Evolutionary conservation across 1,284 basidiomycete genomes (phyloP), one percentile per base, ranked within the genome.

Genomic region (Rhizoctonia solani): DNA sequence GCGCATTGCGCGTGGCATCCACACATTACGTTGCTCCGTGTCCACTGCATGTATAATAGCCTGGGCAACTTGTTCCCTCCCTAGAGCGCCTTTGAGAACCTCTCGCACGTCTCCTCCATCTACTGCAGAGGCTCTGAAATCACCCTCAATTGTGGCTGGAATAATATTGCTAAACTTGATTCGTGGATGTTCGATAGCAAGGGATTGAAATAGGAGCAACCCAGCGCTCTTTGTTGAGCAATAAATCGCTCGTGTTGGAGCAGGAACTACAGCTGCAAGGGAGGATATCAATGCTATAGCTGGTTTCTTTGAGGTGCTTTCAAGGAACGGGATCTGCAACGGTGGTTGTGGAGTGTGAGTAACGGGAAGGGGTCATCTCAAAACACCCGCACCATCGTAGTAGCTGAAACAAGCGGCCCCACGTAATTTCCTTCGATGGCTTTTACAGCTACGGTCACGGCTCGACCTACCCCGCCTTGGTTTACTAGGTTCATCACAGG

Each of bases 201-300:
- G 82, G 3, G 89, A 80, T 76, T 91, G 87, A 76, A 91, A 92
- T 68, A 93, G 86, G 47, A 89, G 76, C 52, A 93, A 82, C 1
- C 89, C 89, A 0, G 92, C 89, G 1, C 89, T 81, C 76, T 98
- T 98, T 3, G 90, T 92, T 0, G 93, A 87, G 0, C 85, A 86
- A 76, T 98, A 98, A 29, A 98, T 78, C 0, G 90, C 81, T 16
- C 95, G 87, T 0, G 92, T 93, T 0, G 95, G 95, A 0, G 94
- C 87, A 0, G 94, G 90, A 27, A 95, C 85, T 6, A 90, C 81
- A 0, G 92, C 87, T 1, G 89, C 93, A 3, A 91, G 81, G 5
- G 89, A 92, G 8, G 92, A 93, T 41, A 96, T 78, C 58, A 95
- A 85, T 41, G 91, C 84, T 44, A 96, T 82, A 0, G 90, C 86